These are phyloP conservation scores for Pythium monospermum DNA, from an alignment of 352 stramenopile genomes.

Conservation along the genomic window DNA sequence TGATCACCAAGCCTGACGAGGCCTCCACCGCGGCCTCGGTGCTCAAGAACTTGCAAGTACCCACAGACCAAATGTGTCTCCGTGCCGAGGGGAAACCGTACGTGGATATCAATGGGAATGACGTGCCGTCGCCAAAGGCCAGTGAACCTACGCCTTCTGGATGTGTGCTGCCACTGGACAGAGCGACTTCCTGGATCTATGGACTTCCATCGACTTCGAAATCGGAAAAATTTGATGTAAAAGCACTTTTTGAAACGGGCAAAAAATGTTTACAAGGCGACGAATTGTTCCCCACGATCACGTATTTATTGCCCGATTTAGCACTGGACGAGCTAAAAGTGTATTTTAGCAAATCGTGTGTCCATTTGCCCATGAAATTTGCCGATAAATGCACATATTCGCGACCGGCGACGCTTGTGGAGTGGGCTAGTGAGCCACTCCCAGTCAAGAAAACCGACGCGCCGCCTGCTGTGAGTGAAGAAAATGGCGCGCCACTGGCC, in stretches of 20 bases:
- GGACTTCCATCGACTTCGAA: constrained; percentile 30
- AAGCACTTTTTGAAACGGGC: constrained; percentile 35
- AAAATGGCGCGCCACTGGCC: no score
- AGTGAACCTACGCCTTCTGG: constrained; percentile 28
- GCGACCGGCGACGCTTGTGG: constrained; percentile 36
- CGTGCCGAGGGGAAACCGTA: constrained; percentile 44
- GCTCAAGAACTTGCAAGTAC: constrained; percentile 41
- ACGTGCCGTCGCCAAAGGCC: constrained; percentile 16
- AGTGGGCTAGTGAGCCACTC: constrained; percentile 45
- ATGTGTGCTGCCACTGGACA: constrained; percentile 45
- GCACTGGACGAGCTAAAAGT: constrained; percentile 26
- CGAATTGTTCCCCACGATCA: constrained; percentile 34
- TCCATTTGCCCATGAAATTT: constrained; percentile 50
- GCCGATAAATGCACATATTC: constrained; percentile 45
- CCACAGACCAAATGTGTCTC: constrained; percentile 46
- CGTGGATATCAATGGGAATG: constrained; percentile 30
- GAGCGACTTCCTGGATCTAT: constrained; percentile 39
- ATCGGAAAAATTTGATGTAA: constrained; percentile 26
- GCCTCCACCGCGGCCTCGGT: constrained; percentile 32
- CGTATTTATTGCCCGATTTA: constrained; percentile 29
- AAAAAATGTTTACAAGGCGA: constrained; percentile 34
- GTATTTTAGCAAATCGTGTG: constrained; percentile 37
- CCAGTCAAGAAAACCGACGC: constrained; percentile 9
- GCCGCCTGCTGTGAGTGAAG: not conserved
- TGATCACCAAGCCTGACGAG: constrained; percentile 23